Base-by-base conservation (phyloP, 192 early-diverging fungal species). In the Podila clonocystis region DNA sequence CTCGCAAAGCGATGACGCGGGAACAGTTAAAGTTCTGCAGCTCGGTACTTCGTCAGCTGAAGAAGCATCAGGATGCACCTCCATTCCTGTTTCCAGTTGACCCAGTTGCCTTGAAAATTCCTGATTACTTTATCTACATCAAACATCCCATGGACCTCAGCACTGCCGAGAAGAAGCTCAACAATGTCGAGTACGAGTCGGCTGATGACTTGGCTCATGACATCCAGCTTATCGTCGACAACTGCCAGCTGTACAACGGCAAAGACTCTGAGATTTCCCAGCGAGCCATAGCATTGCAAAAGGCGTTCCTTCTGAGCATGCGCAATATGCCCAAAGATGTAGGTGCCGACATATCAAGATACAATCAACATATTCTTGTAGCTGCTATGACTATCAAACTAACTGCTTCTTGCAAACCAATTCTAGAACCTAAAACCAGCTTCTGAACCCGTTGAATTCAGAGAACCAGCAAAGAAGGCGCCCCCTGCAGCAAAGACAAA, bases 11-110 rank as follows among this genome's bases (percentile, higher is more conserved):
- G 24, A 92, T 95, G 88, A 87, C 91, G 52, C 89, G 90, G 64
- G 94, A 95, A 52, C 95, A 98, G 82, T 82, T 93, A 62, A 97
- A 96, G 74, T 95, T 92, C 76, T 93, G 93, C 82, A 83, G 74
- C 13, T 90, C 92, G 19, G 91, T 95, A 69, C 79, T 97, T 30
- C 89, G 89, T 34, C 85, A 89, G 9, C 80, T 96, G 41, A 94
- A 95, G 66, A 87, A 90, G 57, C 91, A 95, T 65, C 92, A 94
- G 69, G 94, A 96, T 60, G 93, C 95, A 6, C 88, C 85, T 11
- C 91, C 93, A n/a, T 99, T 99, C 77, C 85, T 96, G 30, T 76
- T 91, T 58, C 95, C 94, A 0, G 95, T 96, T 28, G 95, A 96
- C 70, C 84, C 87, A 50, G 88, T 94, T 29, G 87, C 87, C 55